Base-by-base conservation (phyloP, 2,329 filamentous ascomycete species). In the Rutstroemia sp. region DNA sequence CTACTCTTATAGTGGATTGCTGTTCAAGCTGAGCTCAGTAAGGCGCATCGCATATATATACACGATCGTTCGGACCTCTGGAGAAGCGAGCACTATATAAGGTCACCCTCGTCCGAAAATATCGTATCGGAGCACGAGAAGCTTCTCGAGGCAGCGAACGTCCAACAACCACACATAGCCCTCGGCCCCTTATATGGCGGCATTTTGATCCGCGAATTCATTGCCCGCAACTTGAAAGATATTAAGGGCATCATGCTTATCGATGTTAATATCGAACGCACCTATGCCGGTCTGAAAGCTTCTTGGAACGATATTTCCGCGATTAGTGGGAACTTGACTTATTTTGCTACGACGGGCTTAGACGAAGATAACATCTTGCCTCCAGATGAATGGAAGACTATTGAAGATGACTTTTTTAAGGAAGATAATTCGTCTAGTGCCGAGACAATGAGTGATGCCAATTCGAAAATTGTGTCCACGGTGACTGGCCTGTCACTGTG, bases 241-340 rank as follows among this genome's bases (percentile, higher is more conserved):
- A 47, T 65, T 12, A 57, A 48, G 4, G 63, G 62, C 3, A 12
- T 58, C 42, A 63, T 65, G 16, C 60, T 65, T 30, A 58, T 64
- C 3, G 63, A 65, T 36, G 57, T 56, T 2, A 62, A 63, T 53
- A 48, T 59, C 8, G 59, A 59, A 23, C 17, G 17, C n/a, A 58
- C 53, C 8, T 39, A 44, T 21, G 8, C 8, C 21, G 40, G 21
- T 44, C 9, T 44, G 40, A 10, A n/a, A 6, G 14, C 40, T 10
- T n/a, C 40, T 44, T 44, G 40, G 39, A 44, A n/a, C n/a, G 40
- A 44, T 44, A 17, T 44, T 2, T 44, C 21, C n/a, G 40, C 40
- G 17, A 5, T 44, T 9, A 9, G 16, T 6, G 40, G n/a, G 17
- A n/a, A 17, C 21, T 19, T 44, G n/a, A 44, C 9, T 6, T 44